phyloP scores from a whole-genome alignment of 202 grass and related monocot species.

The Carex sylvatica region DNA sequence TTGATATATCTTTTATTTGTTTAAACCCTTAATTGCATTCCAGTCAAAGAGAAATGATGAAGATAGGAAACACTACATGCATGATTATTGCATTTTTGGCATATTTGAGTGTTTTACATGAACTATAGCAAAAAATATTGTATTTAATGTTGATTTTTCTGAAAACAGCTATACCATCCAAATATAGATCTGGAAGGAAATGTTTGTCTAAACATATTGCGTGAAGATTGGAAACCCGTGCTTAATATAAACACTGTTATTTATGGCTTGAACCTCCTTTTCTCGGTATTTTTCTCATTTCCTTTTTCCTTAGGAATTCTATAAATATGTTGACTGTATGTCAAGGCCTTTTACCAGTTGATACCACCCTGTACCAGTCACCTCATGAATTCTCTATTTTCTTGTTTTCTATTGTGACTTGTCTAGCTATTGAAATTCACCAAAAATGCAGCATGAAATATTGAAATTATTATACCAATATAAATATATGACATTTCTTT shows the following conservation, averaged over 20 bases:
- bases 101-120: constrained; percentile 9
- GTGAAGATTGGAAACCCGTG: constrained; percentile 97
- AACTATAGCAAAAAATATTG: background rate
- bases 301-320: background rate
- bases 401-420: background rate
- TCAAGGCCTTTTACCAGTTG: background rate
- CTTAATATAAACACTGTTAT: constrained; percentile 90
- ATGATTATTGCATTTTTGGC: background rate
- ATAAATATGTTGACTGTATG: background rate
- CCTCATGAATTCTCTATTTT: background rate
- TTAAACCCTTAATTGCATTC: background rate
- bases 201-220: constrained; percentile 93
- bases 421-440: background rate
- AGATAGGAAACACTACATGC: background rate
- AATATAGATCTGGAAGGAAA: constrained; percentile 96
- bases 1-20: background rate
- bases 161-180: constrained; percentile 80
- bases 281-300: constrained; percentile 45
- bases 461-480: constrained; percentile 6
- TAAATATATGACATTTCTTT: background rate
- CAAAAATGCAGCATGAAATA: background rate
- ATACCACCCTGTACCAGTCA: background rate
- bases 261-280: constrained; percentile 96
- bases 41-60: background rate
- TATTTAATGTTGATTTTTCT: constrained; percentile 9